Evolutionary conservation across 208 protist species (phyloP).

Genomic region (Acanthamoeba royreba): DNA sequence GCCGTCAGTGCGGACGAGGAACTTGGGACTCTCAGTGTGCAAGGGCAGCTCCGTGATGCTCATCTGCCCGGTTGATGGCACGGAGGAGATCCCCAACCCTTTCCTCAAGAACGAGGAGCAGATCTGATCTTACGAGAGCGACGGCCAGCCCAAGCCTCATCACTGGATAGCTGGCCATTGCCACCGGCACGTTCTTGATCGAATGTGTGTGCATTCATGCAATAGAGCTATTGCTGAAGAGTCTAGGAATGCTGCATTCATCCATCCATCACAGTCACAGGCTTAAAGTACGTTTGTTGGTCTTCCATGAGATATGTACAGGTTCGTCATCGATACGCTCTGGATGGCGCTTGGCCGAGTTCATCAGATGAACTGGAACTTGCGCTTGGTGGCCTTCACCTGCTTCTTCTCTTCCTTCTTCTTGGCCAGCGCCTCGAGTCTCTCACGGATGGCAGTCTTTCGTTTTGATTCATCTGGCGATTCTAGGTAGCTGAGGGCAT

Average conservation of each 20-base stretch:
- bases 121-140: no score
- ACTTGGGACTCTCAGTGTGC: constrained; percentile 70
- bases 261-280: no score
- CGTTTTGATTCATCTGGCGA: neutral
- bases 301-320: no score
- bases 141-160: no score
- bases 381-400: neutral
- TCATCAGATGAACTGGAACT: neutral
- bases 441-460: neutral
- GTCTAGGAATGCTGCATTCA: no score
- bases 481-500: neutral
- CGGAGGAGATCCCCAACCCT: constrained; percentile 70
- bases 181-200: no score
- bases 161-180: no score
- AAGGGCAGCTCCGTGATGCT: constrained; percentile 71
- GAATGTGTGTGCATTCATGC: no score
- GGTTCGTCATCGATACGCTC: no score
- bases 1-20: constrained; percentile 60
- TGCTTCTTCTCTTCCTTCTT: neutral
- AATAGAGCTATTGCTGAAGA: no score
- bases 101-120: constrained; percentile 51
- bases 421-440: neutral
- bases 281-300: no score
- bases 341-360: no score
- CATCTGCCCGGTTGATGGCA: constrained; percentile 66